A percentile compares a stretch with the other conserved stretches of the same genome.
phyloP scores from a whole-genome alignment of 139 green algal species.

The Dunaliella primolecta region DNA sequence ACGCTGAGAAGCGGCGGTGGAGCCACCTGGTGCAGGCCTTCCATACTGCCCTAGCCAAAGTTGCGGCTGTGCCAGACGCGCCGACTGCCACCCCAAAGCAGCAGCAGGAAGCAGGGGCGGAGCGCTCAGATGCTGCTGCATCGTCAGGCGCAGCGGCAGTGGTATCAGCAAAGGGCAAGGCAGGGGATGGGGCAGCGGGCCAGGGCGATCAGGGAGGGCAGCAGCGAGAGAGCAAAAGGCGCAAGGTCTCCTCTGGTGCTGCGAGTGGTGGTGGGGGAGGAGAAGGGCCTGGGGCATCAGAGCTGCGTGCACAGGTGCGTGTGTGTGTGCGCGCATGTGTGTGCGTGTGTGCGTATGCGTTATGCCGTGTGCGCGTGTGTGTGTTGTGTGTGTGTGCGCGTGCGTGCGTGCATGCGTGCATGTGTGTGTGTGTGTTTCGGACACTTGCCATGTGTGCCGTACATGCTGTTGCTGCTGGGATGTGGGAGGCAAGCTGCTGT shows the following conservation, averaged over 20 bases:
- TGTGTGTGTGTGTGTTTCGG: too few relatives aligned
- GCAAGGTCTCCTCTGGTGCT: slow-evolving; percentile 12
- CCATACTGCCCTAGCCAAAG: slow-evolving; percentile 36
- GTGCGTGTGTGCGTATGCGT: too few relatives aligned
- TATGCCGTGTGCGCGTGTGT: too few relatives aligned
- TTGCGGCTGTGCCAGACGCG: slow-evolving; percentile 1
- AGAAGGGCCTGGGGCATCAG: neutral
- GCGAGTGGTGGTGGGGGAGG: neutral
- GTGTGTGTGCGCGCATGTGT: too few relatives aligned
- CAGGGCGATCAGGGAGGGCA: slow-evolving; percentile 19
- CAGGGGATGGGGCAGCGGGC: neutral
- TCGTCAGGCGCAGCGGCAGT: neutral
- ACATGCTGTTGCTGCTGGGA: too few relatives aligned
- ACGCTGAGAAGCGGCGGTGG: slow-evolving; percentile 84
- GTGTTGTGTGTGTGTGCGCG: too few relatives aligned
- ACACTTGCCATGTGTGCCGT: too few relatives aligned
- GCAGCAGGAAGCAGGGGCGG: neutral
- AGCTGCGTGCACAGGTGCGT: slow-evolving; percentile 3
- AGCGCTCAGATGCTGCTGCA: neutral
- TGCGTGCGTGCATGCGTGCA: too few relatives aligned
- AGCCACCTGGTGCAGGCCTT: slow-evolving; percentile 82
- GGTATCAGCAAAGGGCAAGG: neutral
- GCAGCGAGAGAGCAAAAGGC: slow-evolving; percentile 1
- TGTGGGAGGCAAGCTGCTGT: too few relatives aligned
- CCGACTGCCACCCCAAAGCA: neutral